Percentiles rank a stretch among this genome's conserved stretches.
phyloP scores from a whole-genome alignment of 352 stramenopile species.

The Saprolegnia diclina region DNA sequence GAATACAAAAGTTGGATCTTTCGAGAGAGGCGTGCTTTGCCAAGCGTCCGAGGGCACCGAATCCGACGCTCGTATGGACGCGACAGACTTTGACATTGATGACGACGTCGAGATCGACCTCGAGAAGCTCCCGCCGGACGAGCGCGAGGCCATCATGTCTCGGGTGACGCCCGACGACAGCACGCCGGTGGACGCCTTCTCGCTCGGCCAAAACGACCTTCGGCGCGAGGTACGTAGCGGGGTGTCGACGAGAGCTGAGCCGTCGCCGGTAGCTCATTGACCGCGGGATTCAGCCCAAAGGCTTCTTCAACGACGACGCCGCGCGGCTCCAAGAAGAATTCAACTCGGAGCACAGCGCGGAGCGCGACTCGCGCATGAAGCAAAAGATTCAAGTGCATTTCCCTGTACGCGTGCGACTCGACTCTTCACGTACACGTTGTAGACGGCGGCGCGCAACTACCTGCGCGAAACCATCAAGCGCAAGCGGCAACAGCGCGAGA shows the following conservation, averaged over 20 bases:
- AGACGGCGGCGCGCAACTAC: conserved; percentile 58
- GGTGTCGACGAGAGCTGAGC: background rate
- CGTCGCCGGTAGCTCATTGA: conserved; percentile 56
- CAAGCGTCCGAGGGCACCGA: background rate
- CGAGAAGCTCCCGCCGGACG: conserved; percentile 41
- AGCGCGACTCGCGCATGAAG: conserved; percentile 54
- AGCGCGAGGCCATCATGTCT: conserved; percentile 66
- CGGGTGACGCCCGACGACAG: conserved; percentile 65
- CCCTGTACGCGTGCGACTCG: background rate
- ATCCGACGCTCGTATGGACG: background rate
- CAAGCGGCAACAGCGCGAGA: conserved; percentile 55
- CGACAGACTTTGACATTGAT: conserved; percentile 32
- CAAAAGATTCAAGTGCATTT: conserved; percentile 49
- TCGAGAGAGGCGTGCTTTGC: background rate
- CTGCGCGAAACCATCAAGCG: conserved; percentile 67
- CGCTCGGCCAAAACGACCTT: conserved; percentile 76
- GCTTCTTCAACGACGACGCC: conserved; percentile 81
- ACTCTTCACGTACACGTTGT: background rate
- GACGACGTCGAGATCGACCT: conserved; percentile 71
- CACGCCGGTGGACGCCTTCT: conserved; percentile 55
- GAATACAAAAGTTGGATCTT: too few relatives aligned
- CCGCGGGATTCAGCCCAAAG: conserved; percentile 75
- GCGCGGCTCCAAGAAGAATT: conserved; percentile 74
- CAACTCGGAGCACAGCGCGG: conserved; percentile 58
- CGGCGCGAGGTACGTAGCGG: conserved; percentile 50